These are phyloP conservation scores for Aulographum hederae DNA, from an alignment of 2,329 filamentous ascomycete genomes.

Conservation along the genomic window DNA sequence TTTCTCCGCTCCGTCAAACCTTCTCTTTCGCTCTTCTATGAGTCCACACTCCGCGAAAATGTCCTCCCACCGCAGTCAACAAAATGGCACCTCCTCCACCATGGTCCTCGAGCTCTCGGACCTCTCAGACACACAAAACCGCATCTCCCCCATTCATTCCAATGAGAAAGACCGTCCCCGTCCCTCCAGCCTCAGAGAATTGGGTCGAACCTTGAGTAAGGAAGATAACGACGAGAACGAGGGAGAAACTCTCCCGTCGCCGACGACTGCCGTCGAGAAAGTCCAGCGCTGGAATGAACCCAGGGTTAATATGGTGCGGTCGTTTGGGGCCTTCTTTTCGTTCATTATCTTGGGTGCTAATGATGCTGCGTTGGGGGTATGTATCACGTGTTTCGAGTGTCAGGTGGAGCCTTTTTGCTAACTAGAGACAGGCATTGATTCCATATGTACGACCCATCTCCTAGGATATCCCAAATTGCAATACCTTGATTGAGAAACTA, in stretches of 20 bases:
- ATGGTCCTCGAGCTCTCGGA: not conserved
- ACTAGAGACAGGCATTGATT: slow-evolving; percentile 20
- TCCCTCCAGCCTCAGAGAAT: not conserved
- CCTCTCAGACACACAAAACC: not conserved
- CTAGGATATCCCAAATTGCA: not conserved
- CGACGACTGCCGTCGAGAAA: slow-evolving; percentile 22
- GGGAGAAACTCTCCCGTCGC: slow-evolving; percentile 21
- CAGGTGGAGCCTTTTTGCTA: not conserved
- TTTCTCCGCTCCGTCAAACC: too few relatives aligned
- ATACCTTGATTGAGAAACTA: slow-evolving; percentile 4
- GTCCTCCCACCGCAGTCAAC: too few relatives aligned
- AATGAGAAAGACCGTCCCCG: not conserved
- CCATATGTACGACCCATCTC: slow-evolving; percentile 22
- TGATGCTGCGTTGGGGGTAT: slow-evolving; percentile 45
- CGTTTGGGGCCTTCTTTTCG: slow-evolving; percentile 38
- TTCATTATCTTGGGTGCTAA: slow-evolving; percentile 51
- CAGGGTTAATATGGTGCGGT: slow-evolving; percentile 37
- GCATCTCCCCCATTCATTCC: not conserved
- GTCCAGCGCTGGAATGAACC: slow-evolving; percentile 47
- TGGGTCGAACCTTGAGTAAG: too few relatives aligned
- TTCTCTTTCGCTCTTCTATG: too few relatives aligned
- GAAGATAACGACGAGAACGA: too few relatives aligned
- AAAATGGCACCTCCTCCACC: not conserved
- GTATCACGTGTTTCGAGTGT: slow-evolving; percentile 12
- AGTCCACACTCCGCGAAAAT: too few relatives aligned